phyloP scores from a whole-genome alignment of 768 basidiomycete genomes.

The Leccinum arenicola region DNA sequence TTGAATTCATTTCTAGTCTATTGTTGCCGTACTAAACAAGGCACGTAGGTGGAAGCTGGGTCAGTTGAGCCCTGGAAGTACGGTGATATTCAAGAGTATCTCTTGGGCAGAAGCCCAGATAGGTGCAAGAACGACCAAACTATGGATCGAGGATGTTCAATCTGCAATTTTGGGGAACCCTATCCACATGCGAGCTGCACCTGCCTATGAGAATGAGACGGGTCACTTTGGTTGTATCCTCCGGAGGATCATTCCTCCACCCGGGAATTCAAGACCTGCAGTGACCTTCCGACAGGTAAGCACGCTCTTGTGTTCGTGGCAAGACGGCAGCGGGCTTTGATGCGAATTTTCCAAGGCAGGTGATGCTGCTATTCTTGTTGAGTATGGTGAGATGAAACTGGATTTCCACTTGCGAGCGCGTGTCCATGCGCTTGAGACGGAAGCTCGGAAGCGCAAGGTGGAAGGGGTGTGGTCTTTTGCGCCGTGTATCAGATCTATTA shows the following conservation, averaged over 20 bases:
- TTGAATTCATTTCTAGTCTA: background rate
- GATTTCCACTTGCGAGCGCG: constrained; percentile 53
- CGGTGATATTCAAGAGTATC: constrained; percentile 51
- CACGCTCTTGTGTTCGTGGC: background rate
- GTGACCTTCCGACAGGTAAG: constrained; percentile 56
- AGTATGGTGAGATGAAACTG: constrained; percentile 55
- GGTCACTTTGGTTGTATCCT: constrained; percentile 12
- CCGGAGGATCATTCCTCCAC: background rate
- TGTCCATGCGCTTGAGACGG: constrained; percentile 53
- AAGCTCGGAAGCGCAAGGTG: constrained; percentile 31
- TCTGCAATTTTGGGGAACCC: background rate
- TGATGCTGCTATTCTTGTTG: constrained; percentile 60
- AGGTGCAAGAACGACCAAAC: constrained; percentile 21
- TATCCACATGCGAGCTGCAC: background rate
- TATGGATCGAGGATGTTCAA: constrained; percentile 32
- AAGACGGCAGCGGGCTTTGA: background rate
- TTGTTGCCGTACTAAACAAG: background rate
- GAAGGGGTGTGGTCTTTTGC: constrained; percentile 41
- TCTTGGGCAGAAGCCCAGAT: constrained; percentile 39
- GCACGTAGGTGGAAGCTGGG: constrained; percentile 61
- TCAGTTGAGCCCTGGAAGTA: constrained; percentile 56
- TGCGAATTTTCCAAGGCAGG: constrained; percentile 45
- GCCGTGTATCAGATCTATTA: constrained; percentile 56
- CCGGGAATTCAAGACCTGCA: constrained; percentile 21
- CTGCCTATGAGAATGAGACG: background rate